Evolutionary conservation across 2,329 filamentous ascomycete genomes (phyloP), one percentile per base, ranked within the genome.

Genomic region (Kalmusia sp.): DNA sequence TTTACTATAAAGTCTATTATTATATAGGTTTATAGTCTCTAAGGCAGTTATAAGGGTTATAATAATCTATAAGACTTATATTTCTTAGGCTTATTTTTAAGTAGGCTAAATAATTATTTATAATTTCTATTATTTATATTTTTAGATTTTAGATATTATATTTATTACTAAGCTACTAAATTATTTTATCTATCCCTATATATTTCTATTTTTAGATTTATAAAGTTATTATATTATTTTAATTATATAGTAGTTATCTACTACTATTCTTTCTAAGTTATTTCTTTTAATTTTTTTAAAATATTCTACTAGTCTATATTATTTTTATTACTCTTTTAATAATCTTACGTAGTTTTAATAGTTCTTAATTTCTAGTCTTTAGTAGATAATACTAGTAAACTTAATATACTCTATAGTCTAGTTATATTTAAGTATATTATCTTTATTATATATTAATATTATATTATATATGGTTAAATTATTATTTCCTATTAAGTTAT

Each of bases 1-100:
- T 28, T 41, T 40, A 40, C 12, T 40, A 40, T 40, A 24, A 17
- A 37, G n/a, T 37, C 11, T 37, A 37, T n/a, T n/a, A n/a, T n/a
- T n/a, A n/a, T n/a, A n/a, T n/a, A n/a, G n/a, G n/a, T n/a, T 9
- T 37, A 37, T 37, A 19, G 34, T 5, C n/a, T 6, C n/a, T 19
- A 4, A 5, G 34, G 12, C 21, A 17, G 4, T 37, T 9, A 17
- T 37, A 37, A 19, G 6, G 15, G 34, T 37, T 37, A 37, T 15
- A 37, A 19, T 6, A 37, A 17, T 7, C 21, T 37, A 37, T 37
- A 37, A 37, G 34, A 17, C 34, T 37, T 41, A 41, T 30, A 41
- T 27, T n/a, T 41, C 14, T 30, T n/a, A n/a, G n/a, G n/a, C n/a
- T n/a, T n/a, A n/a, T n/a, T n/a, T n/a, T n/a, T n/a, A n/a, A 37